These are phyloP conservation scores for Phlegmacium glaucopus DNA, from an alignment of 768 basidiomycete genomes.

Conservation along the genomic window DNA sequence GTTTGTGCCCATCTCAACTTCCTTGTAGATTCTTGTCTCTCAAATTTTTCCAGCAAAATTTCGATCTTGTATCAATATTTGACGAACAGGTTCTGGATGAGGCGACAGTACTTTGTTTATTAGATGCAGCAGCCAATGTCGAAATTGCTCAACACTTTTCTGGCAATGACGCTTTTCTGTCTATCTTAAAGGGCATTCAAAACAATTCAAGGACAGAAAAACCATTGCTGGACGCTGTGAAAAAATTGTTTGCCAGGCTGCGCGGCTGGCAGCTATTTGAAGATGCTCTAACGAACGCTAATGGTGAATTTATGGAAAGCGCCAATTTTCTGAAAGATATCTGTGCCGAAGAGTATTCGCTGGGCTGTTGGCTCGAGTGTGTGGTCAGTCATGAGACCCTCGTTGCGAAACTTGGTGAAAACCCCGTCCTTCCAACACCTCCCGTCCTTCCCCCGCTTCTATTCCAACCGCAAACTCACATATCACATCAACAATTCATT, in stretches of 20 bases:
- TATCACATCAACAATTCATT: constrained; percentile 57
- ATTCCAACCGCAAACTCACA: constrained; percentile 23
- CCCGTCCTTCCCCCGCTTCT: constrained; percentile 36
- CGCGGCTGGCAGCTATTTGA: constrained; percentile 59
- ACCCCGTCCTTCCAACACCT: constrained; percentile 31
- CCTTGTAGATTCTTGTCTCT: neutral
- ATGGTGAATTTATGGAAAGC: constrained; percentile 48
- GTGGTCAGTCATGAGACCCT: constrained; percentile 61
- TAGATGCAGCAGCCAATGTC: constrained; percentile 62
- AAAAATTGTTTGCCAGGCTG: constrained; percentile 47
- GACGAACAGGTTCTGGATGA: constrained; percentile 51
- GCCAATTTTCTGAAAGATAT: constrained; percentile 56
- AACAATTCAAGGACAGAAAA: constrained; percentile 34
- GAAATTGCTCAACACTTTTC: constrained; percentile 58
- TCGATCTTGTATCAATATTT: constrained; percentile 55
- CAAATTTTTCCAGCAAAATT: constrained; percentile 41
- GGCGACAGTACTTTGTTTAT: constrained; percentile 49
- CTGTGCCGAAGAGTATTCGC: constrained; percentile 58
- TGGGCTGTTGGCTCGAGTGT: constrained; percentile 72
- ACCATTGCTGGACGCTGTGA: constrained; percentile 41
- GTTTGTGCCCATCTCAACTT: constrained; percentile 25
- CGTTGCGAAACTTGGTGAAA: constrained; percentile 39
- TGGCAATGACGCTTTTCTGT: constrained; percentile 36
- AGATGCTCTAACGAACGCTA: constrained; percentile 53
- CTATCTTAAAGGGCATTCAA: constrained; percentile 35